A percentile compares a stretch with the other conserved stretches of the same genome.
These are phyloP conservation scores for Penicillium brasilianum DNA, from an alignment of 2,329 filamentous ascomycete species.

Conservation along the genomic window DNA sequence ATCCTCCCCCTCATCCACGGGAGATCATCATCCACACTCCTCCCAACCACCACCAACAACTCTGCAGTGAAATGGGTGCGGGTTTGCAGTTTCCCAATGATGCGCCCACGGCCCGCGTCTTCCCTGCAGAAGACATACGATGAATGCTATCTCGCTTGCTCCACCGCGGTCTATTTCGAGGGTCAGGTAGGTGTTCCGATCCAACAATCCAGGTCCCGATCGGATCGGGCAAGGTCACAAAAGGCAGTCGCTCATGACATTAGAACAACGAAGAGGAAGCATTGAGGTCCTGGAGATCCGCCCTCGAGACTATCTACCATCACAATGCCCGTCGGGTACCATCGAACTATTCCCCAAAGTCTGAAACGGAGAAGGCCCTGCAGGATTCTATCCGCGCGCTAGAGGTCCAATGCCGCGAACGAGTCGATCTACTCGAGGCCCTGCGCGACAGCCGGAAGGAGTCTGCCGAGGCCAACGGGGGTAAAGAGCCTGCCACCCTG, in stretches of 20 bases:
- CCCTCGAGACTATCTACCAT: slow-evolving; percentile 86
- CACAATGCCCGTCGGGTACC: slow-evolving; percentile 78
- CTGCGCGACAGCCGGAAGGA: slow-evolving; percentile 70
- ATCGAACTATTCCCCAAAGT: slow-evolving; percentile 70
- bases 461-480: slow-evolving; percentile 30
- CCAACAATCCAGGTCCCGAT: background rate
- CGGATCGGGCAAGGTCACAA: slow-evolving; percentile 4
- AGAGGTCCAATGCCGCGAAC: slow-evolving; percentile 90
- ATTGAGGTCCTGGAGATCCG: slow-evolving; percentile 84
- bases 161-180: slow-evolving; percentile 95
- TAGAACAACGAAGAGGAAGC: slow-evolving; percentile 92
- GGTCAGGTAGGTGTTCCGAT: slow-evolving; percentile 67
- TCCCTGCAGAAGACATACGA: slow-evolving; percentile 96
- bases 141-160: slow-evolving; percentile 92
- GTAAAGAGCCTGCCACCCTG: slow-evolving; percentile 31
- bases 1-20: slow-evolving; percentile 28
- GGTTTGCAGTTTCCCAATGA: slow-evolving; percentile 47
- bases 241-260: slow-evolving; percentile 23
- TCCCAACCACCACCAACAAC: slow-evolving; percentile 21
- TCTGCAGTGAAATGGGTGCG: slow-evolving; percentile 28
- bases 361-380: slow-evolving; percentile 82
- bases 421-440: slow-evolving; percentile 85
- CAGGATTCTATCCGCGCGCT: slow-evolving; percentile 80
- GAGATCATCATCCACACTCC: slow-evolving; percentile 19
- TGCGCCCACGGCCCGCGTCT: slow-evolving; percentile 65